A percentile compares a stretch with the other conserved stretches of the same genome.
Evolutionary conservation across 2,329 filamentous ascomycete species (phyloP).

Genomic region (Aspergillus jensenii): DNA sequence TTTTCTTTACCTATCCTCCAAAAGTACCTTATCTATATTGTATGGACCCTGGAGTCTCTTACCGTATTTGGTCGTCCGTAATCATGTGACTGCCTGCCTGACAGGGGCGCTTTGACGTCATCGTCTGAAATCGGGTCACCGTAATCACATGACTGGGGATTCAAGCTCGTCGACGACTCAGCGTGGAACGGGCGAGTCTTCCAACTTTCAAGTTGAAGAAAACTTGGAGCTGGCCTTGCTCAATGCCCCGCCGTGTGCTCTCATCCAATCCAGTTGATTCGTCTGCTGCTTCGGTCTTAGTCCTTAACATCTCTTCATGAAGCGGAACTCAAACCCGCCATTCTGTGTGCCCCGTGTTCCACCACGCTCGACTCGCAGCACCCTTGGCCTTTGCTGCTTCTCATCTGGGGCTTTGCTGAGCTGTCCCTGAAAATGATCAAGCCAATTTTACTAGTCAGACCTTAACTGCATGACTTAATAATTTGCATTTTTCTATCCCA

Average conservation of each 20-base stretch:
- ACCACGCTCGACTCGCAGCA: slow-evolving; percentile 15
- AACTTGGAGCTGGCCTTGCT: not conserved
- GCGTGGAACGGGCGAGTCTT: not conserved
- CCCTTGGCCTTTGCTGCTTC: slow-evolving; percentile 9
- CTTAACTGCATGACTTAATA: slow-evolving; percentile 6
- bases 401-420: slow-evolving; percentile 14
- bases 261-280: not conserved
- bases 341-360: slow-evolving; percentile 17
- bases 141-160: not conserved
- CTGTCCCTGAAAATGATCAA: slow-evolving; percentile 17
- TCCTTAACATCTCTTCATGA: not conserved
- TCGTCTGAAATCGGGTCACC: not conserved
- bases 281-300: not conserved
- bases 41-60: no score
- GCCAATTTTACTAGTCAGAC: slow-evolving; percentile 4
- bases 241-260: not conserved
- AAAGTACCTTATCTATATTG: no score
- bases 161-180: not conserved
- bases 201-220: not conserved
- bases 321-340: not conserved
- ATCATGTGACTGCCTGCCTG: no score
- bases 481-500: not conserved
- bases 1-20: no score
- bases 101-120: not conserved
- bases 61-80: no score